These are phyloP conservation scores for Metarhizium anisopliae DNA, from an alignment of 2,329 filamentous ascomycete genomes.

Conservation along the genomic window DNA sequence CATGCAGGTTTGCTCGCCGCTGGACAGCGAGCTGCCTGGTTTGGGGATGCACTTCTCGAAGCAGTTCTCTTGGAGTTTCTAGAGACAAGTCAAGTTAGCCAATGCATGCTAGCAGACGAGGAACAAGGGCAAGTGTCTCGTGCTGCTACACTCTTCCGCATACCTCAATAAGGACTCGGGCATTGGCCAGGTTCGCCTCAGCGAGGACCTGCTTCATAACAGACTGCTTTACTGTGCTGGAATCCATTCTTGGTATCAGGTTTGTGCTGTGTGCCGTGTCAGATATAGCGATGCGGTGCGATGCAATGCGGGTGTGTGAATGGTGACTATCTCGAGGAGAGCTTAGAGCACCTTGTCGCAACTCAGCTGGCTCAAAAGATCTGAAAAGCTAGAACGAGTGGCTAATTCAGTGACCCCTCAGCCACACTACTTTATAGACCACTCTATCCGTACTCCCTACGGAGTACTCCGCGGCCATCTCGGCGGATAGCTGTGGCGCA, in stretches of 20 bases:
- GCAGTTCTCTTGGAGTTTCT: constrained; percentile 78
- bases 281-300: not conserved
- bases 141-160: constrained; percentile 5
- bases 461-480: no score
- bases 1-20: constrained; percentile 61
- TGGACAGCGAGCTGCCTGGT: constrained; percentile 57
- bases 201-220: constrained; percentile 57
- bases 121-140: not conserved
- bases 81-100: constrained; percentile 6
- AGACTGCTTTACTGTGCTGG: constrained; percentile 47
- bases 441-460: not conserved
- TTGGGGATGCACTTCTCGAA: constrained; percentile 69
- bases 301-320: not conserved
- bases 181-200: constrained; percentile 60
- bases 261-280: not conserved
- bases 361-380: not conserved
- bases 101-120: not conserved
- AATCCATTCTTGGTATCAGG: constrained; percentile 39
- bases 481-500: not conserved
- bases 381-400: not conserved
- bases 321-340: not conserved
- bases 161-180: constrained; percentile 61
- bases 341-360: not conserved
- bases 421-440: not conserved
- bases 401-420: not conserved